A percentile compares a stretch with the other conserved stretches of the same genome.
Evolutionary conservation across 495 filamentous ascomycete species (phyloP).

Genomic region (Pseudoneurospora amorphoporcata): DNA sequence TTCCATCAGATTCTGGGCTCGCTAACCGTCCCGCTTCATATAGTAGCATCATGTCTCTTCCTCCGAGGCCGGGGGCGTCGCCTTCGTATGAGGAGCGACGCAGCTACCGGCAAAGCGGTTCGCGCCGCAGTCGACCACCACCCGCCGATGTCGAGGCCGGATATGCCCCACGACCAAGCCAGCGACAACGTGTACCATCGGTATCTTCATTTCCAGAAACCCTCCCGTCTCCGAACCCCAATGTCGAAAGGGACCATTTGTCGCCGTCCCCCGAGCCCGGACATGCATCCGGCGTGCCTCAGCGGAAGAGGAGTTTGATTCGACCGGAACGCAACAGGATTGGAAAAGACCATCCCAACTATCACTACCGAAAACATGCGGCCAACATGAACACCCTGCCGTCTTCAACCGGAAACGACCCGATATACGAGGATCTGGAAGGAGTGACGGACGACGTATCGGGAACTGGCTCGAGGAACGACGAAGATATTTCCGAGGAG

Average conservation of each 20-base stretch:
- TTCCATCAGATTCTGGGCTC: not conserved
- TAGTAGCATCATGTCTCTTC: slow-evolving; percentile 50
- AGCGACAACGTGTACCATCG: slow-evolving; percentile 38
- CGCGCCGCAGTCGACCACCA: slow-evolving; percentile 35
- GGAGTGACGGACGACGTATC: slow-evolving; percentile 33
- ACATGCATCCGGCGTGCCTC: slow-evolving; percentile 28
- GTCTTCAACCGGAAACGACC: slow-evolving; percentile 86
- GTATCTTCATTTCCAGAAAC: slow-evolving; percentile 40
- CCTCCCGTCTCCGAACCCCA: slow-evolving; percentile 35
- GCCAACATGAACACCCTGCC: slow-evolving; percentile 80
- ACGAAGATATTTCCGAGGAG: slow-evolving; percentile 28
- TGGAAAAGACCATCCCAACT: slow-evolving; percentile 79
- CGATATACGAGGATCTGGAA: slow-evolving; percentile 60
- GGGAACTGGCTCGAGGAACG: slow-evolving; percentile 24
- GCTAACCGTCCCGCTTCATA: slow-evolving; percentile 12
- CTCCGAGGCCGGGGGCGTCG: slow-evolving; percentile 52
- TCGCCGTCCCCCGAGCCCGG: slow-evolving; percentile 22
- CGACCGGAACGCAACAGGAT: slow-evolving; percentile 78
- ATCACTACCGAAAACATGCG: slow-evolving; percentile 85
- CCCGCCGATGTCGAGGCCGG: slow-evolving; percentile 58
- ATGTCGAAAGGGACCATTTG: slow-evolving; percentile 36
- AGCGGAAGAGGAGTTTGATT: slow-evolving; percentile 74
- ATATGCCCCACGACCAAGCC: slow-evolving; percentile 32
- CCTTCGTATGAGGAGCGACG: slow-evolving; percentile 48
- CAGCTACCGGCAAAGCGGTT: slow-evolving; percentile 48